Conservation (phyloP, 768 basidiomycete genomes). For the Kwoniella bestiolae region DNA sequence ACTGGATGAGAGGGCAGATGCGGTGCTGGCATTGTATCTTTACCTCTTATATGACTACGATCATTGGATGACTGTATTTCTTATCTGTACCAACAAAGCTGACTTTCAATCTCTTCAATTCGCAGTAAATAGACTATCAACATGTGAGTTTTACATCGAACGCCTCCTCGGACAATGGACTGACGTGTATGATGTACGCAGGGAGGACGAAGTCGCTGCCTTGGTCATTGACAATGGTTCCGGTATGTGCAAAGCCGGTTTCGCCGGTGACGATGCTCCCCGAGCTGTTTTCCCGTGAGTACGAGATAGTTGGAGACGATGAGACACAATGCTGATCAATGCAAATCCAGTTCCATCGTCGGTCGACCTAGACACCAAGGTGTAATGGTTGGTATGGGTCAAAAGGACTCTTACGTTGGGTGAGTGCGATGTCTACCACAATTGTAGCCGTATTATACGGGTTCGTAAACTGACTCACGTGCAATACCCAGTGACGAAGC, state of each 20-base stretch:
- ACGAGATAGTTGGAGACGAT: not conserved
- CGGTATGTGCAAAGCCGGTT: conserved; percentile 99
- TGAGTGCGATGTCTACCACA: conserved; percentile 51
- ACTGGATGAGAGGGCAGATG: not conserved
- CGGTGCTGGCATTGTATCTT: not conserved
- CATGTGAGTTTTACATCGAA: conserved; percentile 33
- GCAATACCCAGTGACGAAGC: conserved; percentile 72
- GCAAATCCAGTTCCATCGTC: conserved; percentile 70
- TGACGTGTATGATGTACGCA: too few relatives aligned
- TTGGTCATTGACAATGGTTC: conserved; percentile 63
- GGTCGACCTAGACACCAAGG: conserved; percentile 92
- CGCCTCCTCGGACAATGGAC: too few relatives aligned
- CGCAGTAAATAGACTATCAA: conserved; percentile 31
- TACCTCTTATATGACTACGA: not conserved
- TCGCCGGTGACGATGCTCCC: conserved; percentile 80
- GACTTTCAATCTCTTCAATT: conserved; percentile 12
- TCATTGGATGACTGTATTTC: not conserved
- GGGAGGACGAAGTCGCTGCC: conserved; percentile 26
- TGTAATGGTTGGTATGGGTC: conserved; percentile 96
- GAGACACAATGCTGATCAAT: not conserved
- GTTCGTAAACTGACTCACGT: too few relatives aligned
- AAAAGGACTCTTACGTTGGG: conserved; percentile 97
- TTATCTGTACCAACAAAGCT: conserved; percentile 7
- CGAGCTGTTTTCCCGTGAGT: conserved; percentile 95
- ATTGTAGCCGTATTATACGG: not conserved